Evolutionary conservation across 2,329 filamentous ascomycete genomes (phyloP), one percentile per base, ranked within the genome.

Genomic region (Pseudogymnoascus sp.): DNA sequence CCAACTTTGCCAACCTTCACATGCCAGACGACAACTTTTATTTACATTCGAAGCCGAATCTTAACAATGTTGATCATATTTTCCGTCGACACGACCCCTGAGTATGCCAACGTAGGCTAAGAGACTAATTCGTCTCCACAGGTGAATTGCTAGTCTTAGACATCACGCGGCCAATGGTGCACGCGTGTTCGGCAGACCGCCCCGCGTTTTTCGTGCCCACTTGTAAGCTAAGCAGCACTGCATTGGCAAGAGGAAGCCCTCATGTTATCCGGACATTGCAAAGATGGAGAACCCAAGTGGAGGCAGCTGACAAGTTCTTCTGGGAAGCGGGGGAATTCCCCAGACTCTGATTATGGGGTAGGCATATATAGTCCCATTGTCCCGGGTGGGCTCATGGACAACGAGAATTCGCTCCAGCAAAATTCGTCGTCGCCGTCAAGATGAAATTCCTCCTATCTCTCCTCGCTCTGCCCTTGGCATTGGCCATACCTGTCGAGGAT

Each of bases 351-450:
- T 21, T 56, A 33, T 33, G 29, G 29, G 26, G 50, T n/a, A 56
- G 19, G 50, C 50, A 56, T 56, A 56, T 56, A 56, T 56, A 56
- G 29, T 21, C 50, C 29, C 29, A 7, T 33, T 11, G 11, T 13
- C 11, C 50, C 29, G 6, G 50, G 50, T 56, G 29, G 14, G 29
- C 19, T 35, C 11, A 33, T 56, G n/a, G 29, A 56, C 29, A 56
- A 56, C 50, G 50, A 56, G 50, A 56, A 56, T 56, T 56, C n/a
- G 29, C 50, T 56, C 11, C 50, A 33, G 31, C 50, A 19, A 56
- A 56, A 56, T 33, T 56, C 16, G n/a, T 56, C 50, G 50, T 56
- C 29, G 10, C 50, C 10, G 29, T 35, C 50, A 56, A 56, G 29
- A 56, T 56, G 50, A 56, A 56, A n/a, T 56, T 56, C 50, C 29